Base-by-base conservation (phyloP, 73 alveolate species). In the Chromera velia region DNA sequence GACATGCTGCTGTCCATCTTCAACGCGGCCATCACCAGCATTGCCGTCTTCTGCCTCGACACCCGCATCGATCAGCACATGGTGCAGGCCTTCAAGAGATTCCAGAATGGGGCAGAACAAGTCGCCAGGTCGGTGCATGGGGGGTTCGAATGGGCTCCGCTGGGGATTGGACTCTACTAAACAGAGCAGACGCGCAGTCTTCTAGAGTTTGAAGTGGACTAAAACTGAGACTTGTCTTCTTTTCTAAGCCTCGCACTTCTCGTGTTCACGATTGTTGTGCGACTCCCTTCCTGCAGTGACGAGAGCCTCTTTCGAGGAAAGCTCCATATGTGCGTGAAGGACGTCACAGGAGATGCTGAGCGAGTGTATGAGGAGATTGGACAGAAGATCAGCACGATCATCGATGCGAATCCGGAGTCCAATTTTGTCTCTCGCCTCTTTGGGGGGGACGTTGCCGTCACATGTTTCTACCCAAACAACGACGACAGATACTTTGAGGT, bases 1-100 rank as follows among this genome's bases (percentile, higher is more conserved):
- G 89, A 82, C 75, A 73, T 74, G 69, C 78, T 69, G 67, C 75
- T 82, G 10, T 68, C 89, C 17, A 70, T 82, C 85, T 81, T 82
- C 68, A 82, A 82, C 29, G 84, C 89, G 22, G 89, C 89, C 27
- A 72, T 82, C 30, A 72, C 76, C 27, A 74, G 74, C 48, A 69
- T 77, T 34, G 30, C 81, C 0, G 75, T 82, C 30, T 82, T 82
- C 68, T 74, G 89, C 80, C 73, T 72, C 0, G 89, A 74, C 69
- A 82, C 73, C 46, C 74, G 81, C 40, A 68, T 74, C 70, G 89
- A 82, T 70, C 62, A 46, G 18, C 75, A 76, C 71, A 74, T 70
- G 49, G 74, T 65, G 26, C 33, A 34, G 66, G 34, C 34, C 55
- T 70, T 70, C 66, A 34, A 63, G 19, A 63, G 76, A 33, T 34